Base-by-base conservation (phyloP, 441 rosid genomes). In the Isatis lusitanica region DNA sequence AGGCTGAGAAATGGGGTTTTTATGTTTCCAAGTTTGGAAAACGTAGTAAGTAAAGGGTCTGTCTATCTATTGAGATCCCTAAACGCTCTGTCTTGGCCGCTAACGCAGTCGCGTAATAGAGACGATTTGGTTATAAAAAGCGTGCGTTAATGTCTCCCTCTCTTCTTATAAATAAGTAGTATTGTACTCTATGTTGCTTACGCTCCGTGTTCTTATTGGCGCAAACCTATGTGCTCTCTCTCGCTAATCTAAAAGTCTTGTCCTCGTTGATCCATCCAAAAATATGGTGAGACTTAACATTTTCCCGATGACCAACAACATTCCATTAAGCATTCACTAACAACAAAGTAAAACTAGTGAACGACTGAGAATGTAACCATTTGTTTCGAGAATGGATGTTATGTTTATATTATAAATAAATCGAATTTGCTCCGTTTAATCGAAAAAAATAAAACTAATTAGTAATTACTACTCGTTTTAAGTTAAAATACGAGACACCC, bases 291-390 rank as follows among this genome's bases (percentile, higher is more conserved):
- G 61, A 56, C 61, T 69, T 55, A 69, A 38, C 53, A 18, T 69
- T 3, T 76, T 64, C 62, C 67, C 75, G 33, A 47, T 17, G 40
- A 68, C 43, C 38, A 75, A 68, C 58, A 63, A 68, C 11, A 63
- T 16, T 62, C 59, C 63, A 51, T 1, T 53, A 53, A 53, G 36
- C 59, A 53, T 28, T 52, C 26, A 52, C 58, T 52, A 52, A 53
- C 57, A n/a, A 1, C 39, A 59, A 26, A 26, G 24, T 26, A 9
- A 30, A 5, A 16, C 5, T 16, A 38, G 62, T 17, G 16, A 35
- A 39, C 13, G 5, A 24, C 71, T 33, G 7, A 48, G 52, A 42
- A 55, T 35, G 18, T 26, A 55, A 35, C 31, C 72, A 56, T 46
- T 47, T 57, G 33, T 56, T 73, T 74, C 47, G 61, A 66, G 56